Percentiles rank a stretch among this genome's conserved stretches.
Evolutionary conservation across 495 filamentous ascomycete genomes (phyloP).

Genomic region (Xylaria palmicola): DNA sequence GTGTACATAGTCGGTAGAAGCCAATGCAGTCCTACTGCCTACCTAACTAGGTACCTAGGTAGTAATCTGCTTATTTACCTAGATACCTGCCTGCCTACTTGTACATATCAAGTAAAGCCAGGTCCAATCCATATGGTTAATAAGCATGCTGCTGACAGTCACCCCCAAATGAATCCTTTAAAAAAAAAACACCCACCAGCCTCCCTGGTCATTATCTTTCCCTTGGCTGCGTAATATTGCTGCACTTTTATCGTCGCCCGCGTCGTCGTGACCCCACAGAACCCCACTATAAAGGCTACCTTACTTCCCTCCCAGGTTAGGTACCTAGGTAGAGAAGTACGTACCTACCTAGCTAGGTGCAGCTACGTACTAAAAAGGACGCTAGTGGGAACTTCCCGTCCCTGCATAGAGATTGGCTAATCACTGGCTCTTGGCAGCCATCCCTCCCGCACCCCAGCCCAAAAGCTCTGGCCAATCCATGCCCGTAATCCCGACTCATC

Average conservation of each 20-base stretch:
- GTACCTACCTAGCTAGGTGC: neutral
- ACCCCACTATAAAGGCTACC: neutral
- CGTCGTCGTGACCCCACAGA: conserved; percentile 12
- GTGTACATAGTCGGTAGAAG: too few relatives aligned
- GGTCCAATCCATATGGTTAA: too few relatives aligned
- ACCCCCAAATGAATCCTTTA: neutral
- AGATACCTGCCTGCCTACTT: neutral
- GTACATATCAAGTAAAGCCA: neutral
- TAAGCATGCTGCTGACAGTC: conserved; percentile 1
- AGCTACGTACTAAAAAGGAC: conserved; percentile 18
- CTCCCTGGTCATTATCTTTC: neutral
- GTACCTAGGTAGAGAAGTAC: neutral
- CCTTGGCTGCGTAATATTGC: conserved; percentile 21
- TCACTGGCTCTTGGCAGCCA: conserved; percentile 16
- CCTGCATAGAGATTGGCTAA: conserved; percentile 29
- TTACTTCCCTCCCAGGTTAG: neutral
- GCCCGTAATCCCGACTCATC: conserved; percentile 18
- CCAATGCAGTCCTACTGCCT: neutral
- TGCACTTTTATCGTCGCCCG: conserved; percentile 13
- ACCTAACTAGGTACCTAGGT: neutral
- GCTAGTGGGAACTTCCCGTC: conserved; percentile 36
- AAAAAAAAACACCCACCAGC: too few relatives aligned
- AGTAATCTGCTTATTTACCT: neutral
- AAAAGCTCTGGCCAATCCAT: conserved; percentile 29
- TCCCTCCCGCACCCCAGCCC: conserved; percentile 27